These are phyloP conservation scores for Yamadazyma epiphylla DNA, from an alignment of 1,139 yeast genomes.

Conservation along the genomic window DNA sequence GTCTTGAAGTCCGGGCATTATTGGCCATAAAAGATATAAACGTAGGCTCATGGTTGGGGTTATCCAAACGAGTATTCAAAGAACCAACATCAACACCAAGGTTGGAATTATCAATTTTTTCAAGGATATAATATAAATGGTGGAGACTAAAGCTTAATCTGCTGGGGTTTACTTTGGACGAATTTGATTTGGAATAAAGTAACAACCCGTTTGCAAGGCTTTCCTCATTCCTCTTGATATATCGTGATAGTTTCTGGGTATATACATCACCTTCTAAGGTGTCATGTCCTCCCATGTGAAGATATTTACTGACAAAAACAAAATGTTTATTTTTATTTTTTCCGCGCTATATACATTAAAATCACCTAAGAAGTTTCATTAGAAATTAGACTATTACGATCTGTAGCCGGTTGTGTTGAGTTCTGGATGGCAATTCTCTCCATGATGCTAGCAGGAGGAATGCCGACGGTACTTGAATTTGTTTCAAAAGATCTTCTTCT, in stretches of 20 bases:
- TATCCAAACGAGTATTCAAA: conserved; percentile 54
- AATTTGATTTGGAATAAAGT: conserved; percentile 33
- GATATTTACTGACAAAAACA: too few species aligned
- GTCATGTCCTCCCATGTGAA: too few species aligned
- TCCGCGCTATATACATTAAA: not conserved
- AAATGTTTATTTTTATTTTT: too few species aligned
- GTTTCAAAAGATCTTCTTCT: conserved; percentile 55
- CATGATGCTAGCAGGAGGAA: conserved; percentile 62
- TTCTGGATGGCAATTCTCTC: conserved; percentile 39
- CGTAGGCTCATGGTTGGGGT: conserved; percentile 55
- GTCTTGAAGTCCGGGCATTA: conserved; percentile 40
- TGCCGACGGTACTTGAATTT: conserved; percentile 57
- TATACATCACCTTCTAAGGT: conserved; percentile 43
- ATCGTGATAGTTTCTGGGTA: conserved; percentile 38
- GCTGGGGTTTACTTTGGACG: conserved; percentile 43
- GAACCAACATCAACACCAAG: conserved; percentile 62
- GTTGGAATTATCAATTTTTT: conserved; percentile 51
- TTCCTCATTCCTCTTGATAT: conserved; percentile 41
- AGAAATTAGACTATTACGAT: not conserved
- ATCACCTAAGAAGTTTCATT: not conserved
- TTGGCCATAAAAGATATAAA: conserved; percentile 50
- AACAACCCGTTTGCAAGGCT: conserved; percentile 45
- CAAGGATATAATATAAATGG: conserved; percentile 58
- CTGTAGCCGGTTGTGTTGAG: not conserved
- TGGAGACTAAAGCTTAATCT: conserved; percentile 57